These are phyloP conservation scores for Terfezia claveryi DNA, from an alignment of 495 filamentous ascomycete genomes.

Conservation along the genomic window DNA sequence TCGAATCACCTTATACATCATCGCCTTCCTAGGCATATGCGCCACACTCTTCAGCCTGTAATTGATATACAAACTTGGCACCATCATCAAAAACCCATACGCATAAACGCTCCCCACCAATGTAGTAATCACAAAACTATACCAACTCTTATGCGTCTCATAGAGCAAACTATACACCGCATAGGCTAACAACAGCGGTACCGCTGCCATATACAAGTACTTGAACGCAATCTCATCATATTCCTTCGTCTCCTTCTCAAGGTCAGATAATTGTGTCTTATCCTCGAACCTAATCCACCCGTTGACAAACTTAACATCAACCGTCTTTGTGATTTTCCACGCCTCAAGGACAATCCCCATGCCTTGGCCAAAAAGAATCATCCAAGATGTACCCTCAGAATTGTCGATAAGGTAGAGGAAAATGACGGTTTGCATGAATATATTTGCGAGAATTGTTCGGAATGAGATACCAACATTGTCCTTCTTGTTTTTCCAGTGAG, in stretches of 20 bases:
- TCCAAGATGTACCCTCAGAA: constrained; percentile 92
- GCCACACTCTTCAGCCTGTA: constrained; percentile 91
- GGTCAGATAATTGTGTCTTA: constrained; percentile 86
- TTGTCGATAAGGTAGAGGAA: constrained; percentile 98
- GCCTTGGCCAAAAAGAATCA: constrained; percentile 87
- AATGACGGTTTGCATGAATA: constrained; percentile 91
- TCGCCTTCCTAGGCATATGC: constrained; percentile 86
- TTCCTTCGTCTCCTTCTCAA: constrained; percentile 92
- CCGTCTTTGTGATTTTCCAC: constrained; percentile 97
- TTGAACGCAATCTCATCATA: constrained; percentile 95
- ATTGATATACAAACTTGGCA: constrained; percentile 93
- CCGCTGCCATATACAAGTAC: constrained; percentile 78
- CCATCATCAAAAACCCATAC: constrained; percentile 99
- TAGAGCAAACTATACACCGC: constrained; percentile 77
- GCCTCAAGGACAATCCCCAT: constrained; percentile 85
- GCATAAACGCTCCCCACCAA: constrained; percentile 92
- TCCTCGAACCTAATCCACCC: constrained; percentile 71
- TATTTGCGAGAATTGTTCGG: constrained; percentile 86
- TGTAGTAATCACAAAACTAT: constrained; percentile 72
- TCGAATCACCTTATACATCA: constrained; percentile 63
- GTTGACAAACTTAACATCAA: constrained; percentile 65
- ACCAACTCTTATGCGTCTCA: constrained; percentile 95
- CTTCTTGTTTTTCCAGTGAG: constrained; percentile 98
- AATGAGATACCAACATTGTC: constrained; percentile 91
- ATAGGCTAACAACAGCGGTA: constrained; percentile 73